Evolutionary conservation across 106 monocot genomes (phyloP), one percentile per base, ranked within the genome.

Genomic region (Posidonia australis): DNA sequence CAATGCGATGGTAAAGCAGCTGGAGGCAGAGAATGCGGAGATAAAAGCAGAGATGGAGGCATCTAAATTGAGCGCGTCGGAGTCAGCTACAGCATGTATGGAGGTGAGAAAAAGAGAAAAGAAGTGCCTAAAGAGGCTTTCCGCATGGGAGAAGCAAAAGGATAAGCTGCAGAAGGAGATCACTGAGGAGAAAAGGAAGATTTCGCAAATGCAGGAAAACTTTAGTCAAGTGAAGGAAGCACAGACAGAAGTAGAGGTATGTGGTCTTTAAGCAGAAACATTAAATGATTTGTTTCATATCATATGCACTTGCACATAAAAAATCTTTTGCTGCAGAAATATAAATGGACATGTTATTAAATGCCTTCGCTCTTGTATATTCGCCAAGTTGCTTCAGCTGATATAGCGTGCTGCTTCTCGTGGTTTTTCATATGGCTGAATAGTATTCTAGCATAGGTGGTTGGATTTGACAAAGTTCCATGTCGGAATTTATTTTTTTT

Each of bases 21-120:
- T 90, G 32, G 80, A 98, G 67, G 62, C 74, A 1, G 90, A 98
- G 77, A 90, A 98, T 79, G 84, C 84, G 3, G 96, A 90, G 77
- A 85, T 98, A n/a, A 66, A 78, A 25, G 96, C 96, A 0, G 90
- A 90, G 79, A 83, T 98, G 87, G 90, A 84, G 72, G 96, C 87
- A 10, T 82, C 84, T 0, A 90, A 87, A 61, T 69, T 90, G 60
- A 90, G 82, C 32, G 85, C 83, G 0, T 75, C 86, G 0, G 96
- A 90, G 57, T 86, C 86, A 0, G 77, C 53, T 10, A 67, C 13
- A 48, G 69, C 68, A 0, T 77, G 80, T 43, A 23, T 78, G 72
- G 90, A 82, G 67, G 67, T 75, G 29, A 69, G 74, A 0, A 90
- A 69, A 74, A 77, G 79, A 72, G 90, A 90, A 74, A 87, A 79